A percentile compares a stretch with the other conserved stretches of the same genome.
Evolutionary conservation across 2,329 filamentous ascomycete species (phyloP).

Genomic region (Dactylellina leptospora): DNA sequence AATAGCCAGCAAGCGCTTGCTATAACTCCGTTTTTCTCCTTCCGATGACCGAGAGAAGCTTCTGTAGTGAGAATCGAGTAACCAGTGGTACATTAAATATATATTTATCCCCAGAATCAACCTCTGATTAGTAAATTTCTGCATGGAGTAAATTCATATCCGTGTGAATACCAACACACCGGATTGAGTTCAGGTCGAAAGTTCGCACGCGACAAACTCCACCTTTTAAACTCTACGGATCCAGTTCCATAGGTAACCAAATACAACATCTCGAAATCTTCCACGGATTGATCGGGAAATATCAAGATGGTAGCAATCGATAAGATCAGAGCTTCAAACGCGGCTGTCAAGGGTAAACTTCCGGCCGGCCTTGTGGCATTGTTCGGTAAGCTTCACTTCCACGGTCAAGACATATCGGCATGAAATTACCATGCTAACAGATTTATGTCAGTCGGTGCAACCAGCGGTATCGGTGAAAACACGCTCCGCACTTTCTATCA

Average conservation of each 20-base stretch:
- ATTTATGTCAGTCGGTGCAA: slow-evolving; percentile 63
- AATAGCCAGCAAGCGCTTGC: not conserved
- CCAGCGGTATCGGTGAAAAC: slow-evolving; percentile 66
- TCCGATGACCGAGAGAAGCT: not conserved
- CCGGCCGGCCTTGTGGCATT: slow-evolving; percentile 63
- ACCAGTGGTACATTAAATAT: too few species aligned
- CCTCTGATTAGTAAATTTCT: too few species aligned
- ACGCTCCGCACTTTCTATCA: slow-evolving; percentile 64
- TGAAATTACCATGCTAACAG: too few species aligned
- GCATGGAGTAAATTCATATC: too few species aligned
- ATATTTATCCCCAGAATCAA: too few species aligned
- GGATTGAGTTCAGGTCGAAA: not conserved
- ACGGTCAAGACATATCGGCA: too few species aligned
- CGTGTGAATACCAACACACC: not conserved
- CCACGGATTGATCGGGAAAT: too few species aligned
- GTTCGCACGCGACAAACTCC: not conserved
- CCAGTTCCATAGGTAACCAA: too few species aligned
- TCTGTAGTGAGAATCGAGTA: not conserved
- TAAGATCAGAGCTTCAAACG: slow-evolving; percentile 39
- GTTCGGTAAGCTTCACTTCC: slow-evolving; percentile 59
- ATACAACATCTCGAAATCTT: too few species aligned
- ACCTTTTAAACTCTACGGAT: not conserved
- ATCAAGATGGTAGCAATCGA: slow-evolving; percentile 45
- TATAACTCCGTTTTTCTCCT: not conserved
- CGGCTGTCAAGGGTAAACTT: slow-evolving; percentile 34